Evolutionary conservation across 371 early-diverging fungal species (phyloP).

Genomic region (Mucor velutinosus): DNA sequence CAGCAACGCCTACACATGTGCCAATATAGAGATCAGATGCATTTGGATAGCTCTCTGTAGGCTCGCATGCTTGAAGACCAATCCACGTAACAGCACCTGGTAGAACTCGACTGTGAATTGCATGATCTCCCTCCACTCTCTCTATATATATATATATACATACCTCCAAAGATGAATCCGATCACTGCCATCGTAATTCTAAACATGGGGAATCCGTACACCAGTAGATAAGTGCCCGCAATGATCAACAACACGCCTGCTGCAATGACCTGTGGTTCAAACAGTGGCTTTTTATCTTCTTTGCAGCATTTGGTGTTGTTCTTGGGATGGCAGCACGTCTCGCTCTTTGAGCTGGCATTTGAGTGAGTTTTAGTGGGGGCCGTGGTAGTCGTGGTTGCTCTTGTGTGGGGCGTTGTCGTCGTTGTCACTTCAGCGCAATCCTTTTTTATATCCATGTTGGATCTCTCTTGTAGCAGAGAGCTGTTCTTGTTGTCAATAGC

Average conservation of each 20-base stretch:
- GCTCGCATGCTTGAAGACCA: slow-evolving; percentile 18
- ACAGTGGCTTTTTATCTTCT: background rate
- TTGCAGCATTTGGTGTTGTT: background rate
- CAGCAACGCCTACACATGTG: slow-evolving; percentile 22
- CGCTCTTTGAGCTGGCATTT: background rate
- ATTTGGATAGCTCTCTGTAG: slow-evolving; percentile 23
- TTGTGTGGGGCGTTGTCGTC: background rate
- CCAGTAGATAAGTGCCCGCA: slow-evolving; percentile 22
- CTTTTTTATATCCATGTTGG: background rate
- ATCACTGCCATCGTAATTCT: slow-evolving; percentile 23
- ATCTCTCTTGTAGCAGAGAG: background rate
- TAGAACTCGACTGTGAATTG: background rate
- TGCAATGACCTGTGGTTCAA: slow-evolving; percentile 1
- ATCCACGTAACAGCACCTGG: slow-evolving; percentile 6
- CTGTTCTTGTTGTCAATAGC: background rate
- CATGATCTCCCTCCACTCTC: too few species aligned
- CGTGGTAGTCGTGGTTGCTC: background rate
- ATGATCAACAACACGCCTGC: slow-evolving; percentile 10
- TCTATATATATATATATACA: background rate
- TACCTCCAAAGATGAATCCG: slow-evolving; percentile 35
- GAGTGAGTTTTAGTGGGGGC: background rate
- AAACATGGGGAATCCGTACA: slow-evolving; percentile 29
- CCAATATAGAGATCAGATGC: slow-evolving; percentile 19
- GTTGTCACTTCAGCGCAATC: background rate
- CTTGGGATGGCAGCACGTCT: background rate